Evolutionary conservation across 208 protist genomes (phyloP).

Genomic region (Leishmania martiniquensis): DNA sequence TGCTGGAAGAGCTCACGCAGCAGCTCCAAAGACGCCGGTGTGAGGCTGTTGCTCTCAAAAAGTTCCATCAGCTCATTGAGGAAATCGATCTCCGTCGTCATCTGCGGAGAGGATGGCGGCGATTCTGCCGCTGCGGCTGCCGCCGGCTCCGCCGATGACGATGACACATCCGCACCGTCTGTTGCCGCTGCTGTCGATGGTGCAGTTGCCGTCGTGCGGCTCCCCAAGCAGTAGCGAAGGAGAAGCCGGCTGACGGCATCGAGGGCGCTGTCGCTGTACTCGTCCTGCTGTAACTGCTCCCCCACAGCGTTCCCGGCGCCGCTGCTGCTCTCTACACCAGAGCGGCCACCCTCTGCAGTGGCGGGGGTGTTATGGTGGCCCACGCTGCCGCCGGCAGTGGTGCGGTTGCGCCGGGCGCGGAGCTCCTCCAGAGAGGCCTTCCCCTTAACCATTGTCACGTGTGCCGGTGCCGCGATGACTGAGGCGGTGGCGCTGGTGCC

Average conservation of each 20-base stretch:
- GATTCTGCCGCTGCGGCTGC: slow-evolving; percentile 4
- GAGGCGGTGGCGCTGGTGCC: slow-evolving; percentile 17
- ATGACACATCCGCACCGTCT: slow-evolving; percentile 1
- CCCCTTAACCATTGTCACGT: slow-evolving; percentile 45
- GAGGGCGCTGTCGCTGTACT: slow-evolving; percentile 38
- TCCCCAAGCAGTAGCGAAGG: slow-evolving; percentile 49
- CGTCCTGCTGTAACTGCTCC: slow-evolving; percentile 3
- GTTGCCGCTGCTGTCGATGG: slow-evolving; percentile 20
- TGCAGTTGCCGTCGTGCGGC: not conserved
- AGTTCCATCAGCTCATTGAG: slow-evolving; percentile 45
- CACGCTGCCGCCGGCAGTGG: slow-evolving; percentile 7
- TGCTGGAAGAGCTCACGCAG: slow-evolving; percentile 61
- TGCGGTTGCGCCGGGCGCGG: slow-evolving; percentile 48
- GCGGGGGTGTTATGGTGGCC: not conserved
- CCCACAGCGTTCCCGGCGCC: not conserved
- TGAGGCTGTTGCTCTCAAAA: slow-evolving; percentile 41
- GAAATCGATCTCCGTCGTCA: slow-evolving; percentile 41
- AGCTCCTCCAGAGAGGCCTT: slow-evolving; percentile 43
- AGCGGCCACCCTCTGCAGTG: not conserved
- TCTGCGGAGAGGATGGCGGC: slow-evolving; percentile 16
- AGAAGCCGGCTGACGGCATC: slow-evolving; percentile 64
- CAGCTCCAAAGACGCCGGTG: slow-evolving; percentile 48
- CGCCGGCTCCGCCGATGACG: not conserved
- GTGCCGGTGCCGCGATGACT: slow-evolving; percentile 19
- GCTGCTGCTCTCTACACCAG: not conserved